phyloP scores from a whole-genome alignment of 768 basidiomycete genomes.

The Dioszegia hungarica region DNA sequence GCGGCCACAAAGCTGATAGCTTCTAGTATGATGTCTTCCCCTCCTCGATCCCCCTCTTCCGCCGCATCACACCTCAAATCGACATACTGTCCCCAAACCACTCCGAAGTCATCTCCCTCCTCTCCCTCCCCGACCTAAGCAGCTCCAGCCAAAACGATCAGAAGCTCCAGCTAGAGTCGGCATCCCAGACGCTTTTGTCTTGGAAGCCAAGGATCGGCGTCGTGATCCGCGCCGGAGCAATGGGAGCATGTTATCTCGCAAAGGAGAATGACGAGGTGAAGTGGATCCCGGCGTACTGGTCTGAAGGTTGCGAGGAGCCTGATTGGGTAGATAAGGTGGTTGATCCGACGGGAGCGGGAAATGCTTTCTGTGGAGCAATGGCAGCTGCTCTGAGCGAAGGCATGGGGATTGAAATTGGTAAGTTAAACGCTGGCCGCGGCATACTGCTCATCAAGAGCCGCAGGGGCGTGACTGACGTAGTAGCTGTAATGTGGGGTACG shows the following conservation, averaged over 20 bases:
- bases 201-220: conserved; percentile 12
- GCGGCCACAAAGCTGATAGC: conserved; percentile 20
- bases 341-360: conserved; percentile 38
- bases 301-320: conserved; percentile 4
- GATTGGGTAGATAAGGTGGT: conserved; percentile 13
- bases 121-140: conserved; percentile 1
- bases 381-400: conserved; percentile 24
- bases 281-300: conserved; percentile 33
- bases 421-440: neutral
- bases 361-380: conserved; percentile 33
- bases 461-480: neutral
- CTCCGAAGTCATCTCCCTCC: conserved; percentile 21
- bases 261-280: neutral
- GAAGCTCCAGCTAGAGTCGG: neutral
- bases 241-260: conserved; percentile 25
- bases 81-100: conserved; percentile 28
- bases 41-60: neutral
- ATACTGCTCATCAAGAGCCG: neutral
- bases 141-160: neutral
- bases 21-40: conserved; percentile 9
- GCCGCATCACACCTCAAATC: neutral
- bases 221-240: conserved; percentile 18
- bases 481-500: conserved; percentile 17
- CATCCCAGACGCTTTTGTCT: neutral
- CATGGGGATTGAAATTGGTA: conserved; percentile 18